Base-by-base conservation (phyloP, 2,329 filamentous ascomycete species). In the Paradendryphiella salina region DNA sequence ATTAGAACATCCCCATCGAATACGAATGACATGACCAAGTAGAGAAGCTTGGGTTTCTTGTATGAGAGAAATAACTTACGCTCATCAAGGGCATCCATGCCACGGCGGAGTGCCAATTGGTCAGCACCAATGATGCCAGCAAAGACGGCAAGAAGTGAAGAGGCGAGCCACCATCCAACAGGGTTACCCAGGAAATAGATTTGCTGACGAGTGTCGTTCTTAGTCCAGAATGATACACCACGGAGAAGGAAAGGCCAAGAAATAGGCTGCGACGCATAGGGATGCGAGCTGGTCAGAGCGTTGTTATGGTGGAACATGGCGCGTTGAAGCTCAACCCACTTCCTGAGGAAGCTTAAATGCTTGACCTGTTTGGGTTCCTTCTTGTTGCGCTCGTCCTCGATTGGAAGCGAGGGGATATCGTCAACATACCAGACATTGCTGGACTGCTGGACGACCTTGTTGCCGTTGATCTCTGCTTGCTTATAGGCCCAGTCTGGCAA, bases 291-390 rank as follows among this genome's bases (percentile, higher is more conserved):
- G 36, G 94, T 99, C 70, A 99, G 80, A 66, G 95, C 93, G 75
- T 92, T 97, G 82, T 99, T 99, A 81, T 99, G 94, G 82, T 89
- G 93, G 82, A 99, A 99, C 92, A 99, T 99, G 65, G 92, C 90
- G 41, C 93, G 85, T 77, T 99, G 94, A 51, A 99, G 82, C 79
- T 99, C 94, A 59, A 96, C 85, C 82, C 93, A 99, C 79, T 99
- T 99, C 68, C 83, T 85, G 60, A 96, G 77, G 82, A 99, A 99
- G 14, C 92, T 86, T 67, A 97, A 74, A 15, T 80, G 80, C 80
- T 95, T 96, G 70, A 93, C 82, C 76, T 93, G 82, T 65, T 85
- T 86, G 66, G 86, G 82, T 56, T 89, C 82, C 78, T 88, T 94
- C 52, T 85, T 77, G 56, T 90, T 84, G 51, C 94, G 90, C 32